These are phyloP conservation scores for Catharanthus roseus DNA, from an alignment of 257 asterid species.

Conservation along the genomic window DNA sequence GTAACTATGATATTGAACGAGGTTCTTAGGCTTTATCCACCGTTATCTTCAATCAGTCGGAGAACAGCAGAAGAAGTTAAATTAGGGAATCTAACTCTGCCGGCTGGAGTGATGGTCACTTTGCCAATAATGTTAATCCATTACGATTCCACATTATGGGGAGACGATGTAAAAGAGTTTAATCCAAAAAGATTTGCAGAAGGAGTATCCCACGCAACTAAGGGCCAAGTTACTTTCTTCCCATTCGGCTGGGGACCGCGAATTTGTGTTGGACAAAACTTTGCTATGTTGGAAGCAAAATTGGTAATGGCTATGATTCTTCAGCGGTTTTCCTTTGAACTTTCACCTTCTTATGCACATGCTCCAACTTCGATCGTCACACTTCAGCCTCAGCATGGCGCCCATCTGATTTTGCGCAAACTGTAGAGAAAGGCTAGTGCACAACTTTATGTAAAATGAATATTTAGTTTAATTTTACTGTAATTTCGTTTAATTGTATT, in stretches of 20 bases:
- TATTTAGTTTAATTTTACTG: no score
- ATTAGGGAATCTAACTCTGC: slow-evolving; percentile 18
- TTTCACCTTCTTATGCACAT: slow-evolving; percentile 34
- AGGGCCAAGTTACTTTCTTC: slow-evolving; percentile 22
- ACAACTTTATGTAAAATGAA: no score
- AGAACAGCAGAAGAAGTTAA: slow-evolving; percentile 13
- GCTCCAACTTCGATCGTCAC: slow-evolving; percentile 20
- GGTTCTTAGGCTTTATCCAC: slow-evolving; percentile 31
- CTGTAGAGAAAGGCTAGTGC: not conserved
- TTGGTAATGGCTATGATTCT: slow-evolving; percentile 31
- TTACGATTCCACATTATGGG: slow-evolving; percentile 33
- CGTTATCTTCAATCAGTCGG: not conserved
- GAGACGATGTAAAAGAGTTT: slow-evolving; percentile 33
- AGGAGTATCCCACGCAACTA: slow-evolving; percentile 30
- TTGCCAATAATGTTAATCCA: slow-evolving; percentile 20
- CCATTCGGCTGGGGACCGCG: slow-evolving; percentile 47
- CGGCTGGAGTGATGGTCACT: not conserved
- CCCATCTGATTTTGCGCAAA: slow-evolving; percentile 18
- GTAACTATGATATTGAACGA: slow-evolving; percentile 26
- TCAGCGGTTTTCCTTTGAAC: slow-evolving; percentile 37
- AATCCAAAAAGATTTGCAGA: slow-evolving; percentile 32
- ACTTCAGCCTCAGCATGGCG: slow-evolving; percentile 36
- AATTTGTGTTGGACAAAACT: slow-evolving; percentile 34
- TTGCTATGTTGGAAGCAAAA: slow-evolving; percentile 40
- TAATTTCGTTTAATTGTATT: no score